Evolutionary conservation across 192 early-diverging fungal genomes (phyloP).

Genomic region (Linderina pennispora): DNA sequence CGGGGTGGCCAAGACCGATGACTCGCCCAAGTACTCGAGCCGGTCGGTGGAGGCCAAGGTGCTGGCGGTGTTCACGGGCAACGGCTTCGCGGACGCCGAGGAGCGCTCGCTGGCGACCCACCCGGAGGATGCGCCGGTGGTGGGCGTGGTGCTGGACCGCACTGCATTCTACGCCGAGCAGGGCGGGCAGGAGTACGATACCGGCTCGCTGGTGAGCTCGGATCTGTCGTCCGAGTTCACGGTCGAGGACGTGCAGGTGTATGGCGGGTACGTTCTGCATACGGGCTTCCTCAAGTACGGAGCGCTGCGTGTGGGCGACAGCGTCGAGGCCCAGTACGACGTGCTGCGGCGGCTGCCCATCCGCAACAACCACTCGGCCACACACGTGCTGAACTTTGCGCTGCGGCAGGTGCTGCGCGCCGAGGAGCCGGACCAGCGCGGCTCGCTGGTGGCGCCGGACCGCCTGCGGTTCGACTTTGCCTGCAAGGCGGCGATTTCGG

Average conservation of each 20-base stretch:
- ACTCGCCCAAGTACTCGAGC: conserved; percentile 71
- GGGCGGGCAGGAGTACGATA: conserved; percentile 95
- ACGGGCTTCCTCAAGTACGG: conserved; percentile 93
- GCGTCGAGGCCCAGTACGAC: conserved; percentile 78
- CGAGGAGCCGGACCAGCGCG: conserved; percentile 80
- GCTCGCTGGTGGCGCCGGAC: conserved; percentile 92
- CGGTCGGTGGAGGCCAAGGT: conserved; percentile 68
- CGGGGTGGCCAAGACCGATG: conserved; percentile 76
- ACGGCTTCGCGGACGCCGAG: conserved; percentile 33
- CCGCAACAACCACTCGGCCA: conserved; percentile 94
- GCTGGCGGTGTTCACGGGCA: conserved; percentile 66
- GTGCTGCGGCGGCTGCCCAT: conserved; percentile 83
- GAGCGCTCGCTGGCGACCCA: conserved; percentile 22
- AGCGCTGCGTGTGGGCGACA: conserved; percentile 57
- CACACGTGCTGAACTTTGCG: conserved; percentile 94
- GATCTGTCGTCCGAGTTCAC: conserved; percentile 82
- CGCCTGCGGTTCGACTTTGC: conserved; percentile 96
- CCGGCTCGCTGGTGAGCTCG: conserved; percentile 75
- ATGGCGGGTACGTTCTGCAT: conserved; percentile 94
- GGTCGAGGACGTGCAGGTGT: conserved; percentile 90
- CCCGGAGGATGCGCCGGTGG: conserved; percentile 53
- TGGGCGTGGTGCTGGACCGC: conserved; percentile 89
- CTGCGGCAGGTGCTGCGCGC: conserved; percentile 79
- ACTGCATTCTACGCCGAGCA: conserved; percentile 98
- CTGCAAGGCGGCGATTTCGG: conserved; percentile 62